Evolutionary conservation across 2,329 filamentous ascomycete species (phyloP), one percentile per base, ranked within the genome.

Genomic region (Trichothecium roseum): DNA sequence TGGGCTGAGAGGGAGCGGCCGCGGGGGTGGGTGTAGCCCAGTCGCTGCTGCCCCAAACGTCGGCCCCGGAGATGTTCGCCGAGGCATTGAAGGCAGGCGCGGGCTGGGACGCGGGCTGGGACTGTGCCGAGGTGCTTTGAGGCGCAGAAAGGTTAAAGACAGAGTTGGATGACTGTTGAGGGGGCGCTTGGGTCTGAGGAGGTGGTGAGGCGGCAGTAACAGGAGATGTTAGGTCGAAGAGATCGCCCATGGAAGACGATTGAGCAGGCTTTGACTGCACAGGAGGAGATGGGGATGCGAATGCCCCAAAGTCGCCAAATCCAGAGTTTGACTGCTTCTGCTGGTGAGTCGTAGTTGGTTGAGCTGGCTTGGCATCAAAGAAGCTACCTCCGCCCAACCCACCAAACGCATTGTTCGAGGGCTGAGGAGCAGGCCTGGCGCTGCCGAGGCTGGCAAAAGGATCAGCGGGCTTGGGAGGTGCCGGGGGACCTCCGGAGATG

Each of bases 21-120:
- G 72, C 68, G 7, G 79, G 65, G 8, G 78, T 77, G 1, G 75
- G 62, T 4, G 73, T 70, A 40, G 70, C 73, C 91, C 91, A 98
- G 3, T 84, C 88, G 56, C 89, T 85, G 39, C 73, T 73, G 31
- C 86, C 87, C 86, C 87, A 95, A 0, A 88, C 80, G 51, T 94
- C 85, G 39, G 82, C 62, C 36, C 62, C 60, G 2, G 62, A 65
- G 39, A 66, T 53, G 35, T 52, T 61, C 35, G 58, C 53, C 10
- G 57, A 56, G 37, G 56, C 59, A 10, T 24, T 24, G 55, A 62
- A 41, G 43, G 58, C 42, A 51, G 53, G 40, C 45, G 57, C 57
- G 35, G 51, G 43, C 12, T 52, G 42, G 17, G 40, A 38, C 8
- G 49, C 41, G 40, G 56, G 49, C 3, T 61, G 49, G 14, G 32